Evolutionary conservation across 2,329 filamentous ascomycete genomes (phyloP), one percentile per base, ranked within the genome.

Genomic region (Metarhizium album): DNA sequence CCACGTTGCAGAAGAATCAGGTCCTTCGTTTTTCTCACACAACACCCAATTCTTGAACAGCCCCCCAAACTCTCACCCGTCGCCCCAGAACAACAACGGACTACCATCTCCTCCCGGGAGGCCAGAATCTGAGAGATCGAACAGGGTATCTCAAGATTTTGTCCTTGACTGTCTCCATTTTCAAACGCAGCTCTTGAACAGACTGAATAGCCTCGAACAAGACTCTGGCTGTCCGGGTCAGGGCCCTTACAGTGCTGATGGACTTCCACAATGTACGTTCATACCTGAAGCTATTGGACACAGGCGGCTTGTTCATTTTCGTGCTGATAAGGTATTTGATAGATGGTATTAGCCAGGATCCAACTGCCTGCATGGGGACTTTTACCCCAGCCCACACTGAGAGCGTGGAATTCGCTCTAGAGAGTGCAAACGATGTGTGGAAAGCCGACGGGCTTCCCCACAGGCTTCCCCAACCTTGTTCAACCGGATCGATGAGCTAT

Each of bases 111-210:
- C 60, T 4, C 53, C 57, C 0, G 50, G 22, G 3, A 56, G 48
- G 6, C 40, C 50, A 1, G 48, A 46, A 3, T 8, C 45, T 23
- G 58, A 58, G 4, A 47, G 40, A 7, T 27, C 45, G 7, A 51
- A 49, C 33, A 56, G 54, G 14, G 42, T 54, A 3, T 53, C 56
- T 7, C 55, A 58, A 3, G 55, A 59, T 16, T 60, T 60, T 47
- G 54, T 60, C 14, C 49, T 60, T 38, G 57, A 63, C 50, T 62
- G 57, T 42, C 45, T 62, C 16, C 56, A 53, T 11, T 58, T 62
- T 43, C 61, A 63, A 50, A 49, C 54, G 3, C 60, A 61, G 45
- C 38, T 62, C 11, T 38, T 60, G 14, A 52, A 58, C 20, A 55
- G 58, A 18, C 52, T 60, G 14, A 59, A 58, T 45, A 55, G 45